These are phyloP conservation scores for Linnemannia exigua DNA, from an alignment of 192 early-diverging fungal genomes.

Conservation along the genomic window DNA sequence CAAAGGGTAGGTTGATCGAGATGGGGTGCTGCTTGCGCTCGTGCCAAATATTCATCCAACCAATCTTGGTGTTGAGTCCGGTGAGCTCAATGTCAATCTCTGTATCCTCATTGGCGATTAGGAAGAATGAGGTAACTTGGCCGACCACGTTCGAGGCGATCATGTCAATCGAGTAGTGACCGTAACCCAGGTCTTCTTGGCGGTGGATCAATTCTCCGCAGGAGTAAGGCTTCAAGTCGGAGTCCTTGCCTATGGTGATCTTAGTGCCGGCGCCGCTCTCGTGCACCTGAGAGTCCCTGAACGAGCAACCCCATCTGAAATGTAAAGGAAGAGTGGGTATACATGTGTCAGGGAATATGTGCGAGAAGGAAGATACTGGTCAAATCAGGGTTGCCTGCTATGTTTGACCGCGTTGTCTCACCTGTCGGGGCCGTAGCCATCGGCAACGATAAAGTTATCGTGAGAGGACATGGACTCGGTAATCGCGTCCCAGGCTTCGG, in stretches of 20 bases:
- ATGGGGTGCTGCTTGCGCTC: slow-evolving; percentile 32
- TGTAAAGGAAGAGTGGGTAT: neutral
- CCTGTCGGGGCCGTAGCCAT: slow-evolving; percentile 47
- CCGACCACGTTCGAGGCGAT: slow-evolving; percentile 47
- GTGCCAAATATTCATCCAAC: slow-evolving; percentile 55
- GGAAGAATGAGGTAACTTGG: slow-evolving; percentile 48
- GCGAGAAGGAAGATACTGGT: neutral
- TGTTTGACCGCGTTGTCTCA: neutral
- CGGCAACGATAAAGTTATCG: slow-evolving; percentile 29
- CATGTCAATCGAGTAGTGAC: slow-evolving; percentile 50
- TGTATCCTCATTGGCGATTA: slow-evolving; percentile 41
- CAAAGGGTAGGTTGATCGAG: slow-evolving; percentile 50
- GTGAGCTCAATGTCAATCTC: slow-evolving; percentile 54
- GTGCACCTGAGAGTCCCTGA: slow-evolving; percentile 35
- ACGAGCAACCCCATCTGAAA: slow-evolving; percentile 46
- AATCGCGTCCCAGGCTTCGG: slow-evolving; percentile 7
- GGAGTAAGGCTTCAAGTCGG: slow-evolving; percentile 42
- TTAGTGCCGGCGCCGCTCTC: slow-evolving; percentile 16
- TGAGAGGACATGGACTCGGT: slow-evolving; percentile 19
- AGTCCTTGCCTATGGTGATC: slow-evolving; percentile 52
- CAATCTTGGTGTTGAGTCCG: slow-evolving; percentile 39
- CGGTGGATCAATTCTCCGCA: slow-evolving; percentile 45
- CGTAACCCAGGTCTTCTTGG: slow-evolving; percentile 30
- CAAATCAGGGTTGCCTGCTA: neutral
- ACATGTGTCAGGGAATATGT: neutral